A percentile compares a stretch with the other conserved stretches of the same genome.
These are phyloP conservation scores for Microcos paniculata DNA, from an alignment of 345 rosid species.

Conservation along the genomic window DNA sequence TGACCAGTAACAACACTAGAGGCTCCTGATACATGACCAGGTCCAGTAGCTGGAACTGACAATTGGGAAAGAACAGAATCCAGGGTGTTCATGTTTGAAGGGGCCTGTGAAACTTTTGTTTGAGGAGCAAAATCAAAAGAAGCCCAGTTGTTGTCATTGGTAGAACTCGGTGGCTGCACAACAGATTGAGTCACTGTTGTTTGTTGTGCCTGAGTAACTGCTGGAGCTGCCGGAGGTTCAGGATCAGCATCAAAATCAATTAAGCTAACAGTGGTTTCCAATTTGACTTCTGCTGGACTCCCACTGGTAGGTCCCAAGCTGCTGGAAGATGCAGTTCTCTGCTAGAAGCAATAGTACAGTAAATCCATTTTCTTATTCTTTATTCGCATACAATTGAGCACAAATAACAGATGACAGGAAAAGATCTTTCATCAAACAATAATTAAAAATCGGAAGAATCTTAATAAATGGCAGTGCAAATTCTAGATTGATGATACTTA, in stretches of 20 bases:
- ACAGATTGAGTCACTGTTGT: slow-evolving; percentile 35
- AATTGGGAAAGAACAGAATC: slow-evolving; percentile 84
- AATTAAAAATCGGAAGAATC: background rate
- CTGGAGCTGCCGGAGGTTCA: slow-evolving; percentile 48
- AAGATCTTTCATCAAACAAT: background rate
- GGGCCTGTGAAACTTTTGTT: slow-evolving; percentile 50
- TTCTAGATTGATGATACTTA: background rate
- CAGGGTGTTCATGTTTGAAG: slow-evolving; percentile 52
- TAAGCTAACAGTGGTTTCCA: slow-evolving; percentile 62
- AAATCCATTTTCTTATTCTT: slow-evolving; percentile 16
- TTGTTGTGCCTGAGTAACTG: slow-evolving; percentile 45
- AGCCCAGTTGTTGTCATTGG: slow-evolving; percentile 69
- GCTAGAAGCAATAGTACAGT: slow-evolving; percentile 28
- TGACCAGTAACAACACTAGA: slow-evolving; percentile 31
- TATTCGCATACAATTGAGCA: background rate
- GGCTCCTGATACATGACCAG: slow-evolving; percentile 45
- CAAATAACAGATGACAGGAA: background rate
- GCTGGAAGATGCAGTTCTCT: slow-evolving; percentile 70
- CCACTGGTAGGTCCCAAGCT: slow-evolving; percentile 60
- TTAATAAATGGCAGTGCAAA: background rate
- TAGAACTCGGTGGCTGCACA: slow-evolving; percentile 36
- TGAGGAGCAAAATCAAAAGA: slow-evolving; percentile 61
- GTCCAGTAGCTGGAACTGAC: slow-evolving; percentile 47
- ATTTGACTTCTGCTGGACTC: slow-evolving; percentile 66
- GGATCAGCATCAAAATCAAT: slow-evolving; percentile 94